Evolutionary conservation across 2,329 filamentous ascomycete species (phyloP), one percentile per base, ranked within the genome.

Genomic region (Cadophora sp.): DNA sequence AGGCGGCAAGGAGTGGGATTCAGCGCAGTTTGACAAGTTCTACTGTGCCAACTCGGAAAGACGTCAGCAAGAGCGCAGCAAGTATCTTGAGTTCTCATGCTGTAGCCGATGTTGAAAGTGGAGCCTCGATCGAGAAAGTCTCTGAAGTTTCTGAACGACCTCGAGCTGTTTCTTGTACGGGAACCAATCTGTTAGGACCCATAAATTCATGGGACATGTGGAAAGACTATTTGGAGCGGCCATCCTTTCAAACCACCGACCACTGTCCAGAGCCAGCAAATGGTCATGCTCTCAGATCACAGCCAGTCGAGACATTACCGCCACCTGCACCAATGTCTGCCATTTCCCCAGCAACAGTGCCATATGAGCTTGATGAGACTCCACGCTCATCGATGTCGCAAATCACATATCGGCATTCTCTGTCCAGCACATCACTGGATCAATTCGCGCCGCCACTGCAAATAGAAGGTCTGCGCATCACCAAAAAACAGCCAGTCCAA

Each of bases 181-280:
- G 53, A 34, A 56, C 53, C 27, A 56, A 56, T 12, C 53, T 56
- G 8, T 56, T 34, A 56, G 53, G 53, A 22, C 53, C 53, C 8
- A 22, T 56, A 11, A 56, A 56, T 27, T 56, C 53, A 9, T 56
- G 53, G 53, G 53, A 56, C 16, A n/a, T 56, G 53, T 56, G 53
- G 53, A 56, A 34, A 19, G 53, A 31, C 16, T 56, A 56, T 9
- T 56, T 56, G 27, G 53, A 56, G 22, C 53, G 27, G 9, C 53
- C 53, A 56, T 34, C 29, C 4, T 34, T 56, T 56, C 27, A 27
- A 22, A 16, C 27, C 4, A n/a, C 26, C 4, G 6, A 1, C 53
- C n/a, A 16, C 53, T 56, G 27, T 34, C 6, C 27, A 56, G 53
- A 12, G 34, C 27, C 27, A 31, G 11, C 27, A 31, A 19, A n/a